Evolutionary conservation across 2,329 filamentous ascomycete species (phyloP).

Genomic region (Aspergillus japonicus): DNA sequence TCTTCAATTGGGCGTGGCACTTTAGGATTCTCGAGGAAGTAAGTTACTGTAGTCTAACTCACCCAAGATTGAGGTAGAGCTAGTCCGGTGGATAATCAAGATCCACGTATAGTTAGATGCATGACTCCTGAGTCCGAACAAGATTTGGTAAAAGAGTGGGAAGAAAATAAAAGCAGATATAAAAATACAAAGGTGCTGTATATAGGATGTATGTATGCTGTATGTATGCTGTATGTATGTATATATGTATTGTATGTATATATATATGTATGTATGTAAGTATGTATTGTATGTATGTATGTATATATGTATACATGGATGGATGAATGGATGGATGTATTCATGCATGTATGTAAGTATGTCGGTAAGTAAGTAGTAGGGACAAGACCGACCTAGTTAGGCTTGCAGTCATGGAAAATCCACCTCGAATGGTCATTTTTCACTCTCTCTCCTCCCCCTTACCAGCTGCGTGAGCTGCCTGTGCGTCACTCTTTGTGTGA

Average conservation of each 20-base stretch:
- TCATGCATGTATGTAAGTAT: slow-evolving; percentile 1
- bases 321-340: no score
- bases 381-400: not conserved
- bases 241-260: not conserved
- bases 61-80: not conserved
- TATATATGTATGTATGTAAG: slow-evolving; percentile 1
- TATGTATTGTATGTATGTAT: slow-evolving; percentile 1
- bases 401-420: not conserved
- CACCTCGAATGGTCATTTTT: not conserved
- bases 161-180: not conserved
- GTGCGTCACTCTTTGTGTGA: not conserved
- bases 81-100: not conserved
- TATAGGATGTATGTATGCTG: not conserved
- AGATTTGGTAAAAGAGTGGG: not conserved
- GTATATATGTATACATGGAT: slow-evolving; percentile 1
- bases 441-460: not conserved
- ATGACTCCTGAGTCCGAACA: not conserved
- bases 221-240: not conserved
- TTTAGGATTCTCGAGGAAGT: not conserved
- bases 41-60: not conserved
- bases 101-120: not conserved
- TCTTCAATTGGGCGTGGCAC: not conserved
- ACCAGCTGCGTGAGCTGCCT: not conserved
- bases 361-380: not conserved
- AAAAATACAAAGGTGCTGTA: not conserved